Conservation (phyloP, 805 yeast genomes). For the Sugiyamaella qingdaonensis region DNA sequence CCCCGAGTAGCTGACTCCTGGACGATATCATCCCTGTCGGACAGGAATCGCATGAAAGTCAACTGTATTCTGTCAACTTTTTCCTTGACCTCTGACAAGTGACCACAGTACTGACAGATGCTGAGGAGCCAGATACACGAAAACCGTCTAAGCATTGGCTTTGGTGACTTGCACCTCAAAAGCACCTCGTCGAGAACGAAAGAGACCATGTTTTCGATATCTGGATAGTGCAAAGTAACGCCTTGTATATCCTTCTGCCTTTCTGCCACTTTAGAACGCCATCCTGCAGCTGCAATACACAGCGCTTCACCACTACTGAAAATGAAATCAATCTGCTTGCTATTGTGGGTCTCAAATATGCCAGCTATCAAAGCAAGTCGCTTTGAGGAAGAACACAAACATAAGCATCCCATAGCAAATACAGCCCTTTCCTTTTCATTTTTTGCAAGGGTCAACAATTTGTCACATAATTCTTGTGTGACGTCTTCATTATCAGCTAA, state of each 20-base stretch:
- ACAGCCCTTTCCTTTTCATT: constrained; percentile 58
- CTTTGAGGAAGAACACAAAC: constrained; percentile 38
- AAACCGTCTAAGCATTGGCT: constrained; percentile 69
- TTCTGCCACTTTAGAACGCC: constrained; percentile 57
- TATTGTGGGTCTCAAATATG: constrained; percentile 53
- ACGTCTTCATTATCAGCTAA: constrained; percentile 24
- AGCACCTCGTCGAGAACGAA: constrained; percentile 49
- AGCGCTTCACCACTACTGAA: constrained; percentile 85
- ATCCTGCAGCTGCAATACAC: constrained; percentile 65
- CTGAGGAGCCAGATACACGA: constrained; percentile 86
- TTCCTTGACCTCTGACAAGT: constrained; percentile 37
- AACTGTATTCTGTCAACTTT: constrained; percentile 61
- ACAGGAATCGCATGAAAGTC: constrained; percentile 70
- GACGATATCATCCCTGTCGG: constrained; percentile 78
- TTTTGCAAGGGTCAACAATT: constrained; percentile 30
- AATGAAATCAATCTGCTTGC: constrained; percentile 70
- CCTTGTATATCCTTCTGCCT: constrained; percentile 54
- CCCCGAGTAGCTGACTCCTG: constrained; percentile 94
- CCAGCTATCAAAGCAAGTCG: constrained; percentile 37
- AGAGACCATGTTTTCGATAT: constrained; percentile 10
- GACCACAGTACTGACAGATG: constrained; percentile 67
- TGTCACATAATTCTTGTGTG: constrained; percentile 8
- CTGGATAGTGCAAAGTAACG: constrained; percentile 8
- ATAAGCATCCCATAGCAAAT: constrained; percentile 51
- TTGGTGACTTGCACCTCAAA: constrained; percentile 53